Base-by-base conservation (phyloP, 306 rosid species). In the Trifolium repens region DNA sequence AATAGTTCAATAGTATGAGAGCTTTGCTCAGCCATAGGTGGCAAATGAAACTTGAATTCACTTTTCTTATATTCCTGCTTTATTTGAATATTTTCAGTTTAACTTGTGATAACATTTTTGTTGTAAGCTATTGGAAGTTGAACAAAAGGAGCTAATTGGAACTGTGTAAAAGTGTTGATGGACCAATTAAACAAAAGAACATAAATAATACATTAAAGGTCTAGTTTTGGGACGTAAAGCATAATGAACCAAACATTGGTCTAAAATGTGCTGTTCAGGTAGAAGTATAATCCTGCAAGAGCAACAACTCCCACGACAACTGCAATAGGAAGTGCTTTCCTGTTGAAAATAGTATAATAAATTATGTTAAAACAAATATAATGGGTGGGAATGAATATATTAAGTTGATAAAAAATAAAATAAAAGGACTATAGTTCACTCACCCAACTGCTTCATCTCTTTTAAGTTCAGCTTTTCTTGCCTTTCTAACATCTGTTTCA, bases 381-480 rank as follows among this genome's bases (percentile, higher is more conserved):
- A 44, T 43, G 43, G 3, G 2, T 3, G 55, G 24, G 30, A 58
- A 40, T 26, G 19, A 57, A 55, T 13, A 64, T 53, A 42, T 24
- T 58, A 27, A 26, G 30, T 5, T 26, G 16, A 10, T 8, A 0
- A 44, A 11, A 19, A 27, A 65, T 26, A 71, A 12, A 52, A 60
- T 3, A 32, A 32, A 32, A 32, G 35, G 26, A 40, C 24, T 53
- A 39, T 66, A n/a, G 62, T 85, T 82, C 80, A 89, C 93, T 82
- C 79, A 89, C 93, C 93, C 98, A 71, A 90, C 43, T 69, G 96
- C 74, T 80, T 90, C 96, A 14, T 90, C 96, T 86, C 75, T 89
- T 82, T 90, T 74, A 53, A 94, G 55, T 72, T 89, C 80, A 1
- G 86, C 87, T 79, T 94, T 94, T 16, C 97, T 72, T 13, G 86